Base-by-base conservation (phyloP, 176 grass and related monocot genomes). In the Oryza brachyantha region DNA sequence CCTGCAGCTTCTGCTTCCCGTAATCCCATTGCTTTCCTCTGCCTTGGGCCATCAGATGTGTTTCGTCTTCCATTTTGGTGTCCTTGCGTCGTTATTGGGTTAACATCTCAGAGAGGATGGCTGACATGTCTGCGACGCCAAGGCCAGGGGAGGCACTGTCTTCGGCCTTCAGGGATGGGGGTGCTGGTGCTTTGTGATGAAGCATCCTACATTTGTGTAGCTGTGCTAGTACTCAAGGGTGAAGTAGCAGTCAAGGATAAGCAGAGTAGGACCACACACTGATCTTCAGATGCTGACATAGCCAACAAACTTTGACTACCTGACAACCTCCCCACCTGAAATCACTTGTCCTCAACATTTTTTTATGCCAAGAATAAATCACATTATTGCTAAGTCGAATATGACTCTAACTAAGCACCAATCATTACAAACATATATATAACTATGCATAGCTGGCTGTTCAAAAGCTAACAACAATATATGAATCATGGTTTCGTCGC, bases 191-290 rank as follows among this genome's bases (percentile, higher is more conserved):
- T 80, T 70, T 59, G 17, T 16, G 24, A 42, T 8, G 34, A 68
- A 69, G 64, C 34, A 31, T 68, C 8, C 52, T 2, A 57, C 52
- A 57, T 57, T 57, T 57, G 19, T 52, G 48, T 52, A 21, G 19
- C 52, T 57, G 17, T 52, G 5, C 10, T 26, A 14, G n/a, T 73
- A 55, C 42, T 42, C 19, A 13, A 37, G 45, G 45, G 59, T 32
- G 46, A n/a, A 62, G 77, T 81, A 75, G 84, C 29, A 80, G 70
- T 81, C 29, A 80, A 81, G 50, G 45, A 61, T 11, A 74, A 74
- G 68, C 77, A 36, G 46, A 74, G 35, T 13, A 25, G 21, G 45
- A 14, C 19, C 32, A 58, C 12, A 35, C 34, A 32, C 31, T 32
- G 36, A 46, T 4, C n/a, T 45, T 45, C 25, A 79, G 64, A 12